These are phyloP conservation scores for Chamaecrista fasciculata DNA, from an alignment of 306 rosid genomes.

Conservation along the genomic window DNA sequence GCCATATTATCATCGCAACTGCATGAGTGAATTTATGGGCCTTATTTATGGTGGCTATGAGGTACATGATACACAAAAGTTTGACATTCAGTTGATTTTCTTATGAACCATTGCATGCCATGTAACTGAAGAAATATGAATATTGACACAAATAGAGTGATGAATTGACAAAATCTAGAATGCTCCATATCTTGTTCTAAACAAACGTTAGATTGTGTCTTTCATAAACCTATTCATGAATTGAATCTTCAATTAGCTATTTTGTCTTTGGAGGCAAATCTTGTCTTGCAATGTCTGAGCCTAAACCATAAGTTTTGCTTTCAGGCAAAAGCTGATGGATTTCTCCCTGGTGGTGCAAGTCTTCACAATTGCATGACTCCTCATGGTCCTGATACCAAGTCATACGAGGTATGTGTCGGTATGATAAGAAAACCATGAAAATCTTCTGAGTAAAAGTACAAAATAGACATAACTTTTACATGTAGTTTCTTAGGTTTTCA, in stretches of 20 bases:
- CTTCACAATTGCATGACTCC: slow-evolving; percentile 98
- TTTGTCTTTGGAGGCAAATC: slow-evolving; percentile 12
- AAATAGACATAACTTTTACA: not conserved
- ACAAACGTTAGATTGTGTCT: too few species aligned
- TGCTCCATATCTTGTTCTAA: not conserved
- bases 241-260: too few species aligned
- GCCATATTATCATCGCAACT: slow-evolving; percentile 97
- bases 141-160: not conserved
- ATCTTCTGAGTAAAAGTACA: slow-evolving; percentile 4
- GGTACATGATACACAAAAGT: slow-evolving; percentile 37
- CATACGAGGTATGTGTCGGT: slow-evolving; percentile 66
- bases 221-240: not conserved
- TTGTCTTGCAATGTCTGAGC: not conserved
- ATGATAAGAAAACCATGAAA: not conserved
- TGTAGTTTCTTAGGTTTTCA: not conserved
- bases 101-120: not conserved
- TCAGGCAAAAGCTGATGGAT: slow-evolving; percentile 92
- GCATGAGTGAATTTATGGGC: slow-evolving; percentile 99
- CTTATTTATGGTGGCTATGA: slow-evolving; percentile 91
- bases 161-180: not conserved
- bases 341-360: slow-evolving; percentile 91
- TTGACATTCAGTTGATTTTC: not conserved
- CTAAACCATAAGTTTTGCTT: slow-evolving; percentile 15
- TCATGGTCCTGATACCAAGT: slow-evolving; percentile 96
- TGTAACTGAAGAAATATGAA: not conserved